Conservation (phyloP, 2,329 filamentous ascomycete genomes). For the Colletotrichum cereale region DNA sequence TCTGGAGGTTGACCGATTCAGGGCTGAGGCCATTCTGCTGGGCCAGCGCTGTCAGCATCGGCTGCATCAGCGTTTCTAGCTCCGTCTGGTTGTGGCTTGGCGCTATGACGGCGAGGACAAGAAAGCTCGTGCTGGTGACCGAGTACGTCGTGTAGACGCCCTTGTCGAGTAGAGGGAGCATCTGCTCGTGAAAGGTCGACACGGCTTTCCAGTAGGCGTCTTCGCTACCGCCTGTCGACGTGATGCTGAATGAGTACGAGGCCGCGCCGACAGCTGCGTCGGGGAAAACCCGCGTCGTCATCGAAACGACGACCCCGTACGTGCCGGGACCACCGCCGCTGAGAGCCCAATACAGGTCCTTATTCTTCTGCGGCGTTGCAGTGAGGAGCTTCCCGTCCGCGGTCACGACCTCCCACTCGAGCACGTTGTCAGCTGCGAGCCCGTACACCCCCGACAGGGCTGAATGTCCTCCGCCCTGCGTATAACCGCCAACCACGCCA, state of each 20-base stretch:
- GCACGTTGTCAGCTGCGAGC: conserved; percentile 64
- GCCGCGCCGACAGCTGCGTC: conserved; percentile 44
- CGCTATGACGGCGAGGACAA: too few species aligned
- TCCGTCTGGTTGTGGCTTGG: too few species aligned
- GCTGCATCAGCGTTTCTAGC: too few species aligned
- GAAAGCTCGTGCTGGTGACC: too few species aligned
- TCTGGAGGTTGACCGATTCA: too few species aligned
- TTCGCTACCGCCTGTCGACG: background rate
- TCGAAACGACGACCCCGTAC: conserved; percentile 64
- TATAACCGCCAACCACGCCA: conserved; percentile 66
- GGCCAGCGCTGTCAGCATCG: too few species aligned
- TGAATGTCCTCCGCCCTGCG: conserved; percentile 66
- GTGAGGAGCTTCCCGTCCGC: conserved; percentile 52
- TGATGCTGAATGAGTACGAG: conserved; percentile 43
- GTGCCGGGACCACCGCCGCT: conserved; percentile 64
- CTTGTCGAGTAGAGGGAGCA: too few species aligned
- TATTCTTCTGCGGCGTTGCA: conserved; percentile 56
- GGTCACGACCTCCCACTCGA: conserved; percentile 63
- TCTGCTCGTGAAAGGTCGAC: too few species aligned
- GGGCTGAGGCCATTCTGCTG: too few species aligned
- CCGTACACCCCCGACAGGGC: conserved; percentile 59
- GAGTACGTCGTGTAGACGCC: too few species aligned
- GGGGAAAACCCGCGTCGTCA: conserved; percentile 51
- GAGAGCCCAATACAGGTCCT: conserved; percentile 68
- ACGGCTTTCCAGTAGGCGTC: background rate